Evolutionary conservation across 129 eudicot genomes (phyloP).

Genomic region (Pulicaria dysenterica): DNA sequence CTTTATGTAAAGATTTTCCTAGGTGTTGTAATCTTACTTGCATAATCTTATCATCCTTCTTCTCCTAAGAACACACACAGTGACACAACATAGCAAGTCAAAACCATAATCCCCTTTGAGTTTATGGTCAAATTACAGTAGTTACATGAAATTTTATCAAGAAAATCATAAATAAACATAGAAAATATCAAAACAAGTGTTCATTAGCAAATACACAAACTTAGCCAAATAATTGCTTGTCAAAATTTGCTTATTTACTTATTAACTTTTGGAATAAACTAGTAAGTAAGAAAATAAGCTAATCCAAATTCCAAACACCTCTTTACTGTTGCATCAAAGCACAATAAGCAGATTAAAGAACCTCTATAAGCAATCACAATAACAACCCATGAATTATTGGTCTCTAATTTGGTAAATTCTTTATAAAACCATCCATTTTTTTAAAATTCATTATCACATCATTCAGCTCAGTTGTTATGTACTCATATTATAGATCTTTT

Average conservation of each 20-base stretch:
- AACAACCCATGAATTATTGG: too few relatives aligned
- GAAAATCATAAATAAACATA: background rate
- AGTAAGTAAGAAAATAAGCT: too few relatives aligned
- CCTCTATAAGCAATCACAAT: too few relatives aligned
- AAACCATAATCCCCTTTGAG: conserved; percentile 16
- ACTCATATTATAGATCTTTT: too few relatives aligned
- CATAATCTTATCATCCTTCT: conserved; percentile 33
- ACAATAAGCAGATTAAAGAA: too few relatives aligned
- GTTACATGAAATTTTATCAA: background rate
- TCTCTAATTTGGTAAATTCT: too few relatives aligned
- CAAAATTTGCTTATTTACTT: background rate
- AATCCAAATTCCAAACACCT: too few relatives aligned
- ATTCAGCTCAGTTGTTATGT: too few relatives aligned
- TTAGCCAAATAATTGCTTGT: background rate
- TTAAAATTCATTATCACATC: too few relatives aligned
- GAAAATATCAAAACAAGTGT: background rate
- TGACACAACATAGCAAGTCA: conserved; percentile 2
- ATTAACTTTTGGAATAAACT: background rate
- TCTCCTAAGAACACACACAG: conserved; percentile 43
- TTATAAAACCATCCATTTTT: too few relatives aligned
- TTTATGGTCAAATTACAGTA: conserved; percentile 8
- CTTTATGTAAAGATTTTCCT: conserved; percentile 28
- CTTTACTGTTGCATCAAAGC: too few relatives aligned
- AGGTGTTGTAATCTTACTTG: conserved; percentile 52
- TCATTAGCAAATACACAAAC: background rate